Evolutionary conservation across 1,284 basidiomycete genomes (phyloP).

Genomic region (Volvariella volvacea): DNA sequence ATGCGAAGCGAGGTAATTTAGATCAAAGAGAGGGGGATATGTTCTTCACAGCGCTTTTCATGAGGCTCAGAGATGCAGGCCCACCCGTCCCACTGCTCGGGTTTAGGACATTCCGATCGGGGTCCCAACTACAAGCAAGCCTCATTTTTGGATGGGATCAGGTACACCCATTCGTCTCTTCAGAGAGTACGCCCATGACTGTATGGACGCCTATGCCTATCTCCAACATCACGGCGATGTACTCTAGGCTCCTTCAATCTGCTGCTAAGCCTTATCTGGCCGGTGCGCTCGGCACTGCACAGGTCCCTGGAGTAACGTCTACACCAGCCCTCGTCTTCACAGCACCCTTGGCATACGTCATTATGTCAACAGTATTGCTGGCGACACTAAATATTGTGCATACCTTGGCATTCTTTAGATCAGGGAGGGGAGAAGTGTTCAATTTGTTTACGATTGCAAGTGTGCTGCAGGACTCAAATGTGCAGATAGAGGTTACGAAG

Average conservation of each 20-base stretch:
- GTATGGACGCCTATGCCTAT: not conserved
- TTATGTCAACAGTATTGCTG: not conserved
- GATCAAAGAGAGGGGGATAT: not conserved
- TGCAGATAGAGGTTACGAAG: not conserved
- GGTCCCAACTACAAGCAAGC: not conserved
- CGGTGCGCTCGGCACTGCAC: not conserved
- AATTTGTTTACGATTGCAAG: not conserved
- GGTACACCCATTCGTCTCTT: not conserved
- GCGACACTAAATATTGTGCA: not conserved
- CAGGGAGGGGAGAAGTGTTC: not conserved
- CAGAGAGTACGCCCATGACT: not conserved
- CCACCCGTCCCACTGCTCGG: not conserved
- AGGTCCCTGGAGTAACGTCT: not conserved
- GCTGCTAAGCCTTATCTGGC: not conserved
- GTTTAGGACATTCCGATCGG: too few relatives aligned
- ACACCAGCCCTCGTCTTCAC: not conserved
- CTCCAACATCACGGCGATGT: not conserved
- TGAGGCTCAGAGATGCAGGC: not conserved
- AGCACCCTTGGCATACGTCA: not conserved
- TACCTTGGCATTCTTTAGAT: not conserved
- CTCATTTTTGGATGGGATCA: not conserved
- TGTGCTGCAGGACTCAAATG: not conserved
- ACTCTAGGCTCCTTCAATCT: not conserved
- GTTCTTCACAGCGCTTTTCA: not conserved
- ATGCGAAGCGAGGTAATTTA: not conserved